Evolutionary conservation across 2,329 filamentous ascomycete genomes (phyloP).

Genomic region (Pseudogymnoascus sp.): DNA sequence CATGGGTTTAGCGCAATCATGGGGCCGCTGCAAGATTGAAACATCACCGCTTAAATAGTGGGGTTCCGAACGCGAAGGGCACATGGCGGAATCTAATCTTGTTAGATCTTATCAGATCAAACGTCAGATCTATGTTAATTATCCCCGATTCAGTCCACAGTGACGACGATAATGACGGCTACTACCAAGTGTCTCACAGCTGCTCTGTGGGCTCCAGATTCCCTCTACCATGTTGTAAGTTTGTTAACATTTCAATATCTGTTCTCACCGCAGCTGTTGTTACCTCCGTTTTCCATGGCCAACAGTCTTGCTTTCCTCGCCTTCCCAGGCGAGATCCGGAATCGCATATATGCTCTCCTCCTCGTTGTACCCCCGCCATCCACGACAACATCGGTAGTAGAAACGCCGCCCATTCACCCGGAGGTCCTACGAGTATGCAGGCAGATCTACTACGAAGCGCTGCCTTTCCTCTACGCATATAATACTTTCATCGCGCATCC

Average conservation of each 20-base stretch:
- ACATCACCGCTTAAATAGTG: not conserved
- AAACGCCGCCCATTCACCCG: constrained; percentile 29
- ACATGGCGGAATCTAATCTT: not conserved
- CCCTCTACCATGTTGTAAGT: not conserved
- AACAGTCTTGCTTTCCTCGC: constrained; percentile 19
- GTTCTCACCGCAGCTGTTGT: not conserved
- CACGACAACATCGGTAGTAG: constrained; percentile 14
- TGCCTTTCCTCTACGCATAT: constrained; percentile 38
- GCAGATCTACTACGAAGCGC: constrained; percentile 34
- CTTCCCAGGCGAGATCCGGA: constrained; percentile 53
- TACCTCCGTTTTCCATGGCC: not conserved
- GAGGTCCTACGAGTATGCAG: constrained; percentile 35
- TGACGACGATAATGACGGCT: constrained; percentile 7
- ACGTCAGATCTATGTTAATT: not conserved
- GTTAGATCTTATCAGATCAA: not conserved
- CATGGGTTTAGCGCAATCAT: not conserved
- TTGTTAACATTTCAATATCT: not conserved
- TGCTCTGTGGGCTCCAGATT: not conserved
- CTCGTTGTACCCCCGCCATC: constrained; percentile 23
- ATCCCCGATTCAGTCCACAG: not conserved
- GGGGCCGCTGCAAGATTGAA: not conserved
- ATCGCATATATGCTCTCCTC: constrained; percentile 43
- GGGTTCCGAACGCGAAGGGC: not conserved
- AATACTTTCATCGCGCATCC: constrained; percentile 44
- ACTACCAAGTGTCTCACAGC: not conserved